Base-by-base conservation (phyloP, 2,329 filamentous ascomycete species). In the Botrytis cinerea region DNA sequence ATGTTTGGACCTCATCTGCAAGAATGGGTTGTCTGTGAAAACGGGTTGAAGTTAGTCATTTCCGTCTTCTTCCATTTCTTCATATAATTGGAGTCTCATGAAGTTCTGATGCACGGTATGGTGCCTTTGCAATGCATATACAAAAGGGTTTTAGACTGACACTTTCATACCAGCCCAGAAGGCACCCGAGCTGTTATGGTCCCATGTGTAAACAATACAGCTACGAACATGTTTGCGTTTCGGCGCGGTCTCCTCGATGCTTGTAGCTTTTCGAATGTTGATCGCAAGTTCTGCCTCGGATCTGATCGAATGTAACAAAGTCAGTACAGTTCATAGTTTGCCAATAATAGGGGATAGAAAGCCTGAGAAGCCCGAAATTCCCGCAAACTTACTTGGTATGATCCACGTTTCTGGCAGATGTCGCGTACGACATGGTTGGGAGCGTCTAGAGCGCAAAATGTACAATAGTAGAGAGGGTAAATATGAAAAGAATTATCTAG, bases 81-180 rank as follows among this genome's bases (percentile, higher is more conserved):
- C n/a, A 43, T 45, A 62, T 64, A 48, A 28, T 35, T 43, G 64
- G 35, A 57, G 38, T 32, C 46, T 22, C 25, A 54, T 54, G 32
- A 28, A 22, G 14, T 20, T 40, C 40, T 48, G 28, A n/a, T 28
- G 7, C n/a, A 28, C 57, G 43, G 38, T 22, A 46, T 18, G 32
- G 4, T n/a, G 32, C 12, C 9, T 35, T 71, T 40, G n/a, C 22
- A 46, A 43, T 43, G 7, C 35, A 48, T 25, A 54, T 51, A 12
- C 43, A 73, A 48, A 54, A 61, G 69, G 28, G 59, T 60, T 68
- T 68, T 72, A 62, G 70, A 87, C 92, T 78, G 88, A 97, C 92
- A 98, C 95, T 90, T 99, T 99, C 88, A 99, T 97, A 82, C 95
- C 95, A 73, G 93, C 90, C 96, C 96, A 99, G 83, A 99, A 99